Percentiles rank a stretch among this genome's conserved stretches.
Conservation (phyloP, 805 yeast species). For the Yarrowia sp. region DNA sequence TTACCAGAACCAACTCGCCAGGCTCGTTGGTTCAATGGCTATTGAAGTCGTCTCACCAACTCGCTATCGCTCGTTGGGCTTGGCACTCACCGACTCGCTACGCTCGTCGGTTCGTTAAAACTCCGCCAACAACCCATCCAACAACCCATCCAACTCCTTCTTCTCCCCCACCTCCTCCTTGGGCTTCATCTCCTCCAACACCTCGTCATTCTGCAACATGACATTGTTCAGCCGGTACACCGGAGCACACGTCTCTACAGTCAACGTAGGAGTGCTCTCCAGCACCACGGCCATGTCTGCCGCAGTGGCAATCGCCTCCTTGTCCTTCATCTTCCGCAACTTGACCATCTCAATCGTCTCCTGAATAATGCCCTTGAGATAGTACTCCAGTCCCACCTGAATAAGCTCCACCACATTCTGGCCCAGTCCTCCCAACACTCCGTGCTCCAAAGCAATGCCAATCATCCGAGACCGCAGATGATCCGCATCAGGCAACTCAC, state of each 20-base stretch:
- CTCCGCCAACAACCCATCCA: constrained; percentile 14
- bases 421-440: constrained; percentile 75
- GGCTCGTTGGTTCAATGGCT: no score
- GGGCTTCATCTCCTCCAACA: constrained; percentile 19
- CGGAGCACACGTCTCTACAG: constrained; percentile 40
- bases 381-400: constrained; percentile 75
- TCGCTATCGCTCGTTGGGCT: background rate
- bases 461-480: constrained; percentile 63
- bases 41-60: background rate
- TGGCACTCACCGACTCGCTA: background rate
- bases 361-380: constrained; percentile 70
- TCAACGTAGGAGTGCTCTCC: constrained; percentile 37
- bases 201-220: constrained; percentile 40
- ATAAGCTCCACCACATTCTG: constrained; percentile 75
- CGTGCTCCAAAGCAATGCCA: constrained; percentile 86
- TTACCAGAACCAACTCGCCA: no score
- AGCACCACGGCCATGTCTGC: constrained; percentile 38
- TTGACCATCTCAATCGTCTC: constrained; percentile 69
- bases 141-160: background rate
- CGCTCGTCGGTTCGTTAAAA: background rate
- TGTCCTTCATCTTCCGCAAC: constrained; percentile 48
- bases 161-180: background rate
- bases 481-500: constrained; percentile 78
- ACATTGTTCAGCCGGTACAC: constrained; percentile 37
- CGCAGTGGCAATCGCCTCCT: constrained; percentile 38